Evolutionary conservation across 1,284 basidiomycete species (phyloP).

Genomic region (Cystobasidium slooffiae): DNA sequence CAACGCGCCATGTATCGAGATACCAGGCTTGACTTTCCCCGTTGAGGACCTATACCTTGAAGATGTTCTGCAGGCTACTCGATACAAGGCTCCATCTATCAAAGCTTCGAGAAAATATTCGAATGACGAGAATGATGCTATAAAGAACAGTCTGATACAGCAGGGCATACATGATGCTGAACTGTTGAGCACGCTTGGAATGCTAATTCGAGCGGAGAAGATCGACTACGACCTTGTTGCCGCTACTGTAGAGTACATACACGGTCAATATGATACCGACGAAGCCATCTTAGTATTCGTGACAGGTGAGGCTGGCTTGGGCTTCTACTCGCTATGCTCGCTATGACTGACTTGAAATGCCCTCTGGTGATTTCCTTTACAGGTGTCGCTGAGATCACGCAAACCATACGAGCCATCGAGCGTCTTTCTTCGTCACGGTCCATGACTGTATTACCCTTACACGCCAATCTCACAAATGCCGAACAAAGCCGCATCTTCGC

Average conservation of each 20-base stretch:
- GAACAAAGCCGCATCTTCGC: constrained; percentile 82
- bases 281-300: constrained; percentile 80
- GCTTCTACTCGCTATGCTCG: too few relatives aligned
- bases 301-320: constrained; percentile 72
- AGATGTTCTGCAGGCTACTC: constrained; percentile 62
- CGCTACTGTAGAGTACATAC: constrained; percentile 68
- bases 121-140: constrained; percentile 59
- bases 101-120: constrained; percentile 61
- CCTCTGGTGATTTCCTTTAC: not conserved
- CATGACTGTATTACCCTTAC: constrained; percentile 76
- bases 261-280: constrained; percentile 62
- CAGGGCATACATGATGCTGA: constrained; percentile 53
- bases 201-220: constrained; percentile 66
- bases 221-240: constrained; percentile 81
- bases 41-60: constrained; percentile 81
- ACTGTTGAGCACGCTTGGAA: constrained; percentile 62
- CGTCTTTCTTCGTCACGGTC: constrained; percentile 63
- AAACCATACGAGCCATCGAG: constrained; percentile 80
- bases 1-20: constrained; percentile 77
- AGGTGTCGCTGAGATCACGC: constrained; percentile 54
- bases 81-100: constrained; percentile 45
- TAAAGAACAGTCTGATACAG: constrained; percentile 46
- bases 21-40: constrained; percentile 81
- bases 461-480: constrained; percentile 82
- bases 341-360: not conserved